These are phyloP conservation scores for Coprinopsis strossmayeri DNA, from an alignment of 768 basidiomycete species.

Conservation along the genomic window DNA sequence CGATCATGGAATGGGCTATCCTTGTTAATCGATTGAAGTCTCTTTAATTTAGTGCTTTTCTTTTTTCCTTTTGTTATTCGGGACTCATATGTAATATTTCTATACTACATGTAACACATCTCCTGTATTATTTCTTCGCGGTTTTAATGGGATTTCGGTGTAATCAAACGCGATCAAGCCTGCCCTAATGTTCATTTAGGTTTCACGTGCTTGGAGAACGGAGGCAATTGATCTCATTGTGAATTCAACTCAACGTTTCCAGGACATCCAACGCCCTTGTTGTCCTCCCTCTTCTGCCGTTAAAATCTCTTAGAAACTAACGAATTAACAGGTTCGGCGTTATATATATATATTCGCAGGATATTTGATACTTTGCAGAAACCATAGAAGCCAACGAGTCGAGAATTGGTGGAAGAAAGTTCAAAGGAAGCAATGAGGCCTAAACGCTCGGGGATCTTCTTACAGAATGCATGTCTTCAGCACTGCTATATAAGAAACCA, in stretches of 20 bases:
- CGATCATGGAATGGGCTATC: slow-evolving; percentile 75
- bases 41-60: slow-evolving; percentile 11
- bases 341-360: too few species aligned
- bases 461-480: slow-evolving; percentile 69
- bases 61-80: not conserved
- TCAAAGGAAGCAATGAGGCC: not conserved
- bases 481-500: slow-evolving; percentile 76
- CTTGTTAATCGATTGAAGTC: slow-evolving; percentile 56
- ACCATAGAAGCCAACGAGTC: too few species aligned
- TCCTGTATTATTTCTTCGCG: too few species aligned
- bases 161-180: slow-evolving; percentile 7
- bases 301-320: too few species aligned
- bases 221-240: not conserved
- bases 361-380: too few species aligned
- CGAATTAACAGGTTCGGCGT: too few species aligned
- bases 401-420: not conserved
- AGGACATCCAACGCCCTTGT: too few species aligned
- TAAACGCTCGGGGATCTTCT: slow-evolving; percentile 29
- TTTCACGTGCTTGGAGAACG: not conserved
- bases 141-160: too few species aligned
- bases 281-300: too few species aligned
- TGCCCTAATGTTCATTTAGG: slow-evolving; percentile 7
- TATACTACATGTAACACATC: too few species aligned
- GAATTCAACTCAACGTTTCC: not conserved
- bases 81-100: too few species aligned